Evolutionary conservation across 1,284 basidiomycete species (phyloP).

Genomic region (Ganoderma meredithae): DNA sequence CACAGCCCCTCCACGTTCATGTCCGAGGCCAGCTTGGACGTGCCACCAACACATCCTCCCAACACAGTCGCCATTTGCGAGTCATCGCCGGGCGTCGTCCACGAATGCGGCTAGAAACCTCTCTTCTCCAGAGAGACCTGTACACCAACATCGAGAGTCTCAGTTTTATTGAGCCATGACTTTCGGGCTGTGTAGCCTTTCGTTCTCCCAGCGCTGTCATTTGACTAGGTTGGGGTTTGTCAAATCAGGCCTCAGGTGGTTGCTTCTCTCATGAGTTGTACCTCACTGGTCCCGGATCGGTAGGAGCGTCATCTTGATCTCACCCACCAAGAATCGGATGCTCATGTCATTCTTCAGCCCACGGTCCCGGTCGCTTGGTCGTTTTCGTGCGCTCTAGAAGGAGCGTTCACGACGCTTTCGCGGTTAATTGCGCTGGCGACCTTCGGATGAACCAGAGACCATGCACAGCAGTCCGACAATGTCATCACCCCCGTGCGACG

Average conservation of each 20-base stretch:
- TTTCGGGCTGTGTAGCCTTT: constrained; percentile 20
- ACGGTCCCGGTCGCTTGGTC: constrained; percentile 6
- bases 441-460: background rate
- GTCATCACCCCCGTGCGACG: constrained; percentile 27
- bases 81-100: constrained; percentile 6
- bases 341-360: constrained; percentile 26
- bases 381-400: background rate
- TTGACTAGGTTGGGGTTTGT: constrained; percentile 7
- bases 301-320: constrained; percentile 8
- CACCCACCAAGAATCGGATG: constrained; percentile 25
- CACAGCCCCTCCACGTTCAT: constrained; percentile 1
- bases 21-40: background rate
- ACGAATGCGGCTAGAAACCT: constrained; percentile 4
- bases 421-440: background rate
- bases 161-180: constrained; percentile 11
- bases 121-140: constrained; percentile 9
- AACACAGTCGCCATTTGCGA: background rate
- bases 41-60: background rate
- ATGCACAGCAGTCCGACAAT: constrained; percentile 19
- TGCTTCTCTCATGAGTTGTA: constrained; percentile 8
- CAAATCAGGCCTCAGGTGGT: constrained; percentile 12
- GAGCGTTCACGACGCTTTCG: constrained; percentile 6
- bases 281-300: constrained; percentile 14
- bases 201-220: constrained; percentile 17
- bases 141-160: constrained; percentile 11